A percentile compares a stretch with the other conserved stretches of the same genome.
Evolutionary conservation across 2,329 filamentous ascomycete species (phyloP).

Genomic region (Lachnellula suecica): DNA sequence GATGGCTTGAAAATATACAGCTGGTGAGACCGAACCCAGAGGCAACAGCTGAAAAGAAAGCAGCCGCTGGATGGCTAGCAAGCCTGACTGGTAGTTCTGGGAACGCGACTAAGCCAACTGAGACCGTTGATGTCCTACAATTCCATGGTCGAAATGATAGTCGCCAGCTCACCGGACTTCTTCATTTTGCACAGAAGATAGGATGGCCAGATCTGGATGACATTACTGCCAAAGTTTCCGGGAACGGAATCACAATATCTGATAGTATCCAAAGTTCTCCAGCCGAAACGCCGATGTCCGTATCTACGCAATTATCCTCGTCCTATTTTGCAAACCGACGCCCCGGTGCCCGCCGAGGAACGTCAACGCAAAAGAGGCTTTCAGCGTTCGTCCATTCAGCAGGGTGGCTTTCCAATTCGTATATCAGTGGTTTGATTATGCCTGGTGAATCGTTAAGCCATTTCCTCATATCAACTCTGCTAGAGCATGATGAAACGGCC

Average conservation of each 20-base stretch:
- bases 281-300: constrained; percentile 29
- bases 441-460: constrained; percentile 63
- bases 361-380: constrained; percentile 41
- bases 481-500: constrained; percentile 63
- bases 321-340: constrained; percentile 32
- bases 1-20: constrained; percentile 68
- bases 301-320: constrained; percentile 26
- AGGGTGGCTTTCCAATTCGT: constrained; percentile 69
- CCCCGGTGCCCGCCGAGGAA: constrained; percentile 21
- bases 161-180: constrained; percentile 59
- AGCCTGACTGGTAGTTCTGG: constrained; percentile 48
- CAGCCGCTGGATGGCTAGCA: constrained; percentile 50
- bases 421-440: constrained; percentile 63
- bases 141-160: constrained; percentile 46
- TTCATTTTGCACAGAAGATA: constrained; percentile 62
- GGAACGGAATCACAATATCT: constrained; percentile 31
- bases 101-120: constrained; percentile 41
- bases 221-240: constrained; percentile 27
- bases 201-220: constrained; percentile 60
- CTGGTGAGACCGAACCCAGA: constrained; percentile 45
- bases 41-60: constrained; percentile 28
- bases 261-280: constrained; percentile 26
- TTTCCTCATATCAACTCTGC: constrained; percentile 63
- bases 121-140: constrained; percentile 37
- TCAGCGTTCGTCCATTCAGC: constrained; percentile 57